phyloP scores from a whole-genome alignment of 495 filamentous ascomycete species.

The Lichenothelia convexa region DNA sequence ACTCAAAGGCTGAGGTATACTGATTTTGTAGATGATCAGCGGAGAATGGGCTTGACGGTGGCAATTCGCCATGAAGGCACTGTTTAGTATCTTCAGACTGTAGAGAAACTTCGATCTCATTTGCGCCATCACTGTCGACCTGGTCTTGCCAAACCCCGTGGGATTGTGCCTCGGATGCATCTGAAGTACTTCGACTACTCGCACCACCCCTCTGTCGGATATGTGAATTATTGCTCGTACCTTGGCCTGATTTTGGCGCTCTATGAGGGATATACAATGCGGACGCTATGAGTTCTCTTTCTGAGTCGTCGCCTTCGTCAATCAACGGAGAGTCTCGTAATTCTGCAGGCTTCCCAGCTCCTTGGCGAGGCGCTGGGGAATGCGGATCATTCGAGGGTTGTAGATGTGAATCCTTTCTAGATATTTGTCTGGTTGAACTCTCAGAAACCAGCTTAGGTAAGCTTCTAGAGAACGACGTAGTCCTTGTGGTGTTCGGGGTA shows the following conservation, averaged over 20 bases:
- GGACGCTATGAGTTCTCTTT: conserved; percentile 85
- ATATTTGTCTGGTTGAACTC: too few relatives aligned
- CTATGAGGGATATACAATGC: conserved; percentile 83
- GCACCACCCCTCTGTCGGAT: too few relatives aligned
- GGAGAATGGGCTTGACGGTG: conserved; percentile 19
- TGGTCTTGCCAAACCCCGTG: not conserved
- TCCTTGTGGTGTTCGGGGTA: conserved; percentile 32
- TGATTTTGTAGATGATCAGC: conserved; percentile 2
- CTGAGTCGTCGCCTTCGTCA: conserved; percentile 65
- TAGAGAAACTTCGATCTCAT: conserved; percentile 40
- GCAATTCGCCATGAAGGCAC: conserved; percentile 41
- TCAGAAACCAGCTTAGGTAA: conserved; percentile 29
- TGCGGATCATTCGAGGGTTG: too few relatives aligned
- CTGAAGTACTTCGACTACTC: not conserved
- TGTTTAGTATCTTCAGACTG: conserved; percentile 41
- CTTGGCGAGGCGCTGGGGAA: too few relatives aligned
- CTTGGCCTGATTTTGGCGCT: too few relatives aligned
- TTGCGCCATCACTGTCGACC: not conserved
- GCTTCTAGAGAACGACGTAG: conserved; percentile 36
- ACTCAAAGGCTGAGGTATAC: conserved; percentile 5
- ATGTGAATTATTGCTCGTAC: too few relatives aligned
- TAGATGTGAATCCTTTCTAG: too few relatives aligned
- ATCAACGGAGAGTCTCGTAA: not conserved
- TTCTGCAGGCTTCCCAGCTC: not conserved
- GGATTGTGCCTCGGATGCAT: not conserved